Percentiles rank a stretch among this genome's conserved stretches.
phyloP scores from a whole-genome alignment of 1,139 yeast genomes.

The Yamadazyma diddensiae region DNA sequence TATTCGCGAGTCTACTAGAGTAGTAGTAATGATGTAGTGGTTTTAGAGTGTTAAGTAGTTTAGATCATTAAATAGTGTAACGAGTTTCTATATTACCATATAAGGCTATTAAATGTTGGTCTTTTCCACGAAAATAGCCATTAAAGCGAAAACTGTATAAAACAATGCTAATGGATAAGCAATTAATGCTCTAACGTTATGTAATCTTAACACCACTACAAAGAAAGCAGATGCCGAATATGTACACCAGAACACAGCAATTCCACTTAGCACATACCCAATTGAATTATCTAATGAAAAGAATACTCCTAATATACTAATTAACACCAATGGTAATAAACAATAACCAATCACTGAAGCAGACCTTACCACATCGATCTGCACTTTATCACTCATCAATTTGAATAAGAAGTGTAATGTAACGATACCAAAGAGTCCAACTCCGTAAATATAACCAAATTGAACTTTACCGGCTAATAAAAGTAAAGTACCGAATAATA shows the following conservation, averaged over 20 bases:
- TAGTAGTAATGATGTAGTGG: too few species aligned
- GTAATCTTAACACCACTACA: slow-evolving; percentile 77
- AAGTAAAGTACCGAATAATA: slow-evolving; percentile 82
- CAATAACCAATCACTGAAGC: slow-evolving; percentile 96
- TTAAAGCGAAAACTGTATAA: slow-evolving; percentile 90
- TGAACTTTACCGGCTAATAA: slow-evolving; percentile 89
- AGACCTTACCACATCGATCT: slow-evolving; percentile 68
- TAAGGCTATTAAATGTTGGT: neutral
- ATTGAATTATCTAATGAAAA: slow-evolving; percentile 64
- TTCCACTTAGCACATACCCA: slow-evolving; percentile 69
- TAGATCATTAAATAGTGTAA: neutral
- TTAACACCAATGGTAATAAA: slow-evolving; percentile 79
- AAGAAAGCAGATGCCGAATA: slow-evolving; percentile 92
- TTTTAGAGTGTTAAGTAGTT: neutral
- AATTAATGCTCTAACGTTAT: slow-evolving; percentile 82
- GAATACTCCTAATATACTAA: slow-evolving; percentile 73
- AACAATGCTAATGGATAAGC: slow-evolving; percentile 94
- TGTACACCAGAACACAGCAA: slow-evolving; percentile 91
- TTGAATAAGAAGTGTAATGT: slow-evolving; percentile 82
- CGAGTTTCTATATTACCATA: neutral
- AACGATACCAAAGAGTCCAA: slow-evolving; percentile 86
- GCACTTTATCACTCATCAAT: slow-evolving; percentile 65
- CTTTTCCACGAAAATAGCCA: slow-evolving; percentile 85
- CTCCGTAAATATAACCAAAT: slow-evolving; percentile 95
- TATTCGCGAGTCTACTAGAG: neutral